A percentile compares a stretch with the other conserved stretches of the same genome.
phyloP scores from a whole-genome alignment of 2,329 filamentous ascomycete species.

The Metarhizium album region DNA sequence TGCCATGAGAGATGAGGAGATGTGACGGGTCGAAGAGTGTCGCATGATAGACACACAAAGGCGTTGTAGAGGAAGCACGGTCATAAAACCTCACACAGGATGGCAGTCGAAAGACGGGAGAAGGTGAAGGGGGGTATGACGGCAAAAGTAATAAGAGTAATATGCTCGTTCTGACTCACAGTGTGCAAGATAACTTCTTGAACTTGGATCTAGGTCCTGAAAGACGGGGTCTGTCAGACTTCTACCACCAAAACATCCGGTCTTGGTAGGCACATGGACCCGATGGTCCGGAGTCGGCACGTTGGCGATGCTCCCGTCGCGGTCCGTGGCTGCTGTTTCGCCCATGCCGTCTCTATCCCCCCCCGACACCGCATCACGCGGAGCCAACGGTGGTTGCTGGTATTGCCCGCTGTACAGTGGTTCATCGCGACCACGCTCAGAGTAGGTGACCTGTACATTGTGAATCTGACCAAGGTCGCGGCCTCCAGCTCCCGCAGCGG shows the following conservation, averaged over 20 bases:
- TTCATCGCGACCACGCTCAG: neutral
- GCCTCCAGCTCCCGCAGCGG: neutral
- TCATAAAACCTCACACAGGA: neutral
- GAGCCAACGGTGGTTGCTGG: neutral
- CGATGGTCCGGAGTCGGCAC: neutral
- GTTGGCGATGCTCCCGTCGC: neutral
- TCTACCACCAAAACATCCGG: neutral
- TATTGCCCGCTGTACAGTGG: neutral
- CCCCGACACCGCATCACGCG: neutral
- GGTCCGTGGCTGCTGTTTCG: neutral
- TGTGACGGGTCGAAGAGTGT: neutral
- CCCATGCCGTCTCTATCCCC: neutral
- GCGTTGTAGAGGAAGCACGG: neutral
- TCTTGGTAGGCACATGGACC: neutral
- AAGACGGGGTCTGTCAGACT: slow-evolving; percentile 43
- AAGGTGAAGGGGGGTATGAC: neutral
- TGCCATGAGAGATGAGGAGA: neutral
- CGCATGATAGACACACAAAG: neutral
- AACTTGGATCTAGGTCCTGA: slow-evolving; percentile 37
- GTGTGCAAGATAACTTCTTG: slow-evolving; percentile 37
- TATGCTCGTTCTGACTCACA: slow-evolving; percentile 26
- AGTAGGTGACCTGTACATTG: neutral
- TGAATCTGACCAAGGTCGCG: neutral
- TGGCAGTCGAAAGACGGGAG: no score
- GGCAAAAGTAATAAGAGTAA: neutral